These are phyloP conservation scores for Trypanosoma cruzi DNA, from an alignment of 208 protist genomes.

Conservation along the genomic window DNA sequence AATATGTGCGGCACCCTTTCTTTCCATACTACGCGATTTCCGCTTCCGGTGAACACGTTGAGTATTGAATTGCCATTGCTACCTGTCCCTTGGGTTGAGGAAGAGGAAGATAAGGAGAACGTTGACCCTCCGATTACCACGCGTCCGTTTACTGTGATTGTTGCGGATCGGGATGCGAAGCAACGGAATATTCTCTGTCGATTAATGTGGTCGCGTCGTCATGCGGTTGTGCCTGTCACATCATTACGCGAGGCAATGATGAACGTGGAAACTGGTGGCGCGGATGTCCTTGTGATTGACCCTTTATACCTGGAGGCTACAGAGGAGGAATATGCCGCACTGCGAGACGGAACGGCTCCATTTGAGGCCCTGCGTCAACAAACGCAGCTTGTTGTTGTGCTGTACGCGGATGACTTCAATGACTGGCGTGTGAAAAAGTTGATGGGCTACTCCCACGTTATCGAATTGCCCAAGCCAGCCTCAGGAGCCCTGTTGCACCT, in stretches of 20 bases:
- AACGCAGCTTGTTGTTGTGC: conserved; percentile 61
- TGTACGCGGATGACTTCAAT: conserved; percentile 75
- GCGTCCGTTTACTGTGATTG: conserved; percentile 66
- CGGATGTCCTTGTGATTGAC: conserved; percentile 84
- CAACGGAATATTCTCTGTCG: conserved; percentile 73
- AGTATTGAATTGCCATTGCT: conserved; percentile 79
- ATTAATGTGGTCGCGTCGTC: conserved; percentile 79
- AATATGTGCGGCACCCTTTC: conserved; percentile 60
- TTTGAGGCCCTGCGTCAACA: conserved; percentile 61
- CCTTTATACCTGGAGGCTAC: conserved; percentile 66
- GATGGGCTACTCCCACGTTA: conserved; percentile 69
- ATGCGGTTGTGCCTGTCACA: conserved; percentile 84
- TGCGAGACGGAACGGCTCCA: conserved; percentile 43
- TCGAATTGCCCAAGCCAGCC: conserved; percentile 81
- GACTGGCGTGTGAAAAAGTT: conserved; percentile 85
- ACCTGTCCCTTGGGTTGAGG: conserved; percentile 61
- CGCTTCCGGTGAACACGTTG: conserved; percentile 34
- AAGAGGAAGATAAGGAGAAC: conserved; percentile 29
- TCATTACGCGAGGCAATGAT: conserved; percentile 69
- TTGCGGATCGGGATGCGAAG: conserved; percentile 70
- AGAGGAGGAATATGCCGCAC: conserved; percentile 54
- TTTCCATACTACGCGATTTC: not conserved
- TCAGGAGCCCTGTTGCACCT: conserved; percentile 76
- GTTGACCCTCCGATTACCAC: conserved; percentile 1
- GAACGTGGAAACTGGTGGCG: conserved; percentile 55